phyloP scores from a whole-genome alignment of 257 asterid genomes.

The Cinchona pubescens region DNA sequence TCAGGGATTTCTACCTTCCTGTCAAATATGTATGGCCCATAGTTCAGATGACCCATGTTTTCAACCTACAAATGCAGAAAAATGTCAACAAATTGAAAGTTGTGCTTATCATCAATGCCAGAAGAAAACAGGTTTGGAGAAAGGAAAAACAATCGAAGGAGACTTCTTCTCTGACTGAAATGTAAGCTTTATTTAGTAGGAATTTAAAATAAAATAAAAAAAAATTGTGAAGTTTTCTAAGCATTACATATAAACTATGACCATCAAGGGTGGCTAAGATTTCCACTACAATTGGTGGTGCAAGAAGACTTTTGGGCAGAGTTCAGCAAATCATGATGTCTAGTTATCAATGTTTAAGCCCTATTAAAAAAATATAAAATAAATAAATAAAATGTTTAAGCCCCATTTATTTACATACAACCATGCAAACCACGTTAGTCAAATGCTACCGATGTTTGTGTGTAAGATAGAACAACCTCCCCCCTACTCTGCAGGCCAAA shows the following conservation, averaged over 20 bases:
- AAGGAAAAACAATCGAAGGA: neutral
- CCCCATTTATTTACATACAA: too few species aligned
- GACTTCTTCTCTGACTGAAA: neutral
- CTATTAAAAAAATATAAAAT: too few species aligned
- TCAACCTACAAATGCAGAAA: conserved; percentile 60
- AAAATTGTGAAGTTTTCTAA: neutral
- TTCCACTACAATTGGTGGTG: neutral
- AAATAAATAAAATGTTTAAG: too few species aligned
- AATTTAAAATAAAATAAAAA: too few species aligned
- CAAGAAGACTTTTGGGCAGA: neutral
- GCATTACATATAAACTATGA: neutral
- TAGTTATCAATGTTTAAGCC: too few species aligned
- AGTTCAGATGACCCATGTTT: conserved; percentile 95
- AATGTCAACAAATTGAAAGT: conserved; percentile 9
- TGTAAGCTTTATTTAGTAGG: neutral
- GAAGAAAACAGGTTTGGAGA: neutral
- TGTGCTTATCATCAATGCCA: neutral
- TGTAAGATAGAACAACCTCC: too few species aligned
- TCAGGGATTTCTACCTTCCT: conserved; percentile 57
- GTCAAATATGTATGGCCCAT: conserved; percentile 72
- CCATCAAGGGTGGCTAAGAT: neutral
- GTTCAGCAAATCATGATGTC: too few species aligned
- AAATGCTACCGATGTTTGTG: too few species aligned
- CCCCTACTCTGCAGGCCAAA: too few species aligned
- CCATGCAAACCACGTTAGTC: too few species aligned